Evolutionary conservation across 2,329 filamentous ascomycete species (phyloP).

Genomic region (Myriosclerotinia scirpicola): DNA sequence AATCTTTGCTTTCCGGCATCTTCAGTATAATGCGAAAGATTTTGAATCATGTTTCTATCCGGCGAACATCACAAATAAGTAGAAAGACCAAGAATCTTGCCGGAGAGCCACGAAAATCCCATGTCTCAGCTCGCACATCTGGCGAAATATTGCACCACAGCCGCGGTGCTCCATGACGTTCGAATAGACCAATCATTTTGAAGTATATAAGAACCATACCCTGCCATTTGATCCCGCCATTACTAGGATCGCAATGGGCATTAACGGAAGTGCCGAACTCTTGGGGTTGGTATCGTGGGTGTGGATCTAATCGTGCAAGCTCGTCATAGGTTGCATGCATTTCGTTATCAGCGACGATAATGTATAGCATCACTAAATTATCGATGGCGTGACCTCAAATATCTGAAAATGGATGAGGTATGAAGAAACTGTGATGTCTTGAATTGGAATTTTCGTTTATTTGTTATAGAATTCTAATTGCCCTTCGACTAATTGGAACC

Average conservation of each 20-base stretch:
- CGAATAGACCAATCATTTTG: not conserved
- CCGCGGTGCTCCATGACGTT: not conserved
- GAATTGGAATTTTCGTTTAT: not conserved
- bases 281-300: not conserved
- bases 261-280: not conserved
- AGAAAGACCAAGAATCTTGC: not conserved
- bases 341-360: conserved; percentile 8
- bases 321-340: conserved; percentile 18
- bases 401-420: not conserved
- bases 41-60: not conserved
- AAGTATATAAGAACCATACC: not conserved
- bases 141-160: conserved; percentile 6
- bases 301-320: conserved; percentile 9
- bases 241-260: not conserved
- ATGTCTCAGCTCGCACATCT: conserved; percentile 8
- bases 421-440: not conserved
- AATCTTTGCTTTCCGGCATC: conserved; percentile 9
- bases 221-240: not conserved
- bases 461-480: not conserved
- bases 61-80: not conserved
- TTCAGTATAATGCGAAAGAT: not conserved
- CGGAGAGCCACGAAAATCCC: too few relatives aligned
- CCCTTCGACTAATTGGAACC: not conserved
- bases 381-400: not conserved
- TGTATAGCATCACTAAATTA: not conserved